Conservation (phyloP, 257 asterid species). For the Solanum chilense region DNA sequence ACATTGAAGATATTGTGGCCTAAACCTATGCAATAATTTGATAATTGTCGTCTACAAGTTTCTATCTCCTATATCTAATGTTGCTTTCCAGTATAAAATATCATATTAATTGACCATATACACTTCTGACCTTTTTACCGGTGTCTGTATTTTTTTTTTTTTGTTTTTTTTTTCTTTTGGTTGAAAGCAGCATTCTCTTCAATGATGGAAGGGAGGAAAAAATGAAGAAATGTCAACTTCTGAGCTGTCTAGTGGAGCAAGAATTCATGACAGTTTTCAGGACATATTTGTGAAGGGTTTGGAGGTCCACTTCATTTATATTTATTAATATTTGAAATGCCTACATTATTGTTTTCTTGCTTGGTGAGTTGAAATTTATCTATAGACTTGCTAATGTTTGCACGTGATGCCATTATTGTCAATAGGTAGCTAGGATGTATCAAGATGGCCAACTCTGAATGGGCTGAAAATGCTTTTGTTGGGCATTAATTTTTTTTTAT, state of each 20-base stretch:
- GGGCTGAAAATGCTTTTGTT: background rate
- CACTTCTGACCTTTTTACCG: background rate
- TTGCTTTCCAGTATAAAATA: background rate
- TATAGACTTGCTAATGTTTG: background rate
- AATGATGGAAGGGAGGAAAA: slow-evolving; percentile 78
- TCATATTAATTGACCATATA: background rate
- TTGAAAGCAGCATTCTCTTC: slow-evolving; percentile 68
- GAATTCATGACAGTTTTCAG: slow-evolving; percentile 92
- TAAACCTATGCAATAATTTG: background rate
- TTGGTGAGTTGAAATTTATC: background rate
- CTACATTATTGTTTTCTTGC: background rate
- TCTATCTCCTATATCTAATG: background rate
- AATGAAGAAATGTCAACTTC: slow-evolving; percentile 75
- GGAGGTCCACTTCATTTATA: slow-evolving; percentile 53
- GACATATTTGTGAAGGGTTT: slow-evolving; percentile 74
- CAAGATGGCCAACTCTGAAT: background rate
- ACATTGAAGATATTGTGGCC: slow-evolving; percentile 53
- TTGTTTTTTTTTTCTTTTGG: background rate
- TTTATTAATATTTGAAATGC: slow-evolving; percentile 3
- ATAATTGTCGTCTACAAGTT: background rate
- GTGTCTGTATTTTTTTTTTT: background rate
- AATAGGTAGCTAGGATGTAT: background rate
- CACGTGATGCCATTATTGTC: background rate
- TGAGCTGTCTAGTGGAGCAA: slow-evolving; percentile 92
- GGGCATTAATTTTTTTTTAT: background rate